Evolutionary conservation across 2,329 filamentous ascomycete species (phyloP).

Genomic region (Cercospora berteroae): DNA sequence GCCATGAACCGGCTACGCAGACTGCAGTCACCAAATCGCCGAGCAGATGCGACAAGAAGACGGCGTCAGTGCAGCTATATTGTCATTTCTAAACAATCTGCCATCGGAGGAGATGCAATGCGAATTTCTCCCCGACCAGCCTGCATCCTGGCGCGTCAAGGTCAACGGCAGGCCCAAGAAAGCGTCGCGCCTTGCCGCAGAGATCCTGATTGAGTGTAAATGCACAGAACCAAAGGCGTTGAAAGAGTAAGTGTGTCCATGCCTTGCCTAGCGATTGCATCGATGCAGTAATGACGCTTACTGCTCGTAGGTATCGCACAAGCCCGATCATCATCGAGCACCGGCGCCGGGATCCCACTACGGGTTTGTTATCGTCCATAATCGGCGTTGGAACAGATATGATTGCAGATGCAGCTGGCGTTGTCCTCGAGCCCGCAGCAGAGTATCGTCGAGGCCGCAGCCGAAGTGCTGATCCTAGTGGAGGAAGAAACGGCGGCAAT

Average conservation of each 20-base stretch:
- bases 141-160: conserved; percentile 66
- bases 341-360: background rate
- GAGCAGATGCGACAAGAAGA: conserved; percentile 59
- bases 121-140: conserved; percentile 60
- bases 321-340: background rate
- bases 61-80: conserved; percentile 66
- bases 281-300: background rate
- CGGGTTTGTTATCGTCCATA: background rate
- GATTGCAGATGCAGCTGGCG: background rate
- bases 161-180: conserved; percentile 42
- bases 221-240: conserved; percentile 43
- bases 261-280: background rate
- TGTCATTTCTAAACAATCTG: conserved; percentile 63
- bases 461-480: background rate
- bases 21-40: conserved; percentile 60
- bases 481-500: background rate
- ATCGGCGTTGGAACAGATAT: background rate
- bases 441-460: background rate
- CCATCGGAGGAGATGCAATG: conserved; percentile 58
- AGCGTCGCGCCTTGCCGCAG: conserved; percentile 63
- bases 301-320: background rate
- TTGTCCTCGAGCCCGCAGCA: background rate
- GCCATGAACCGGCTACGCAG: conserved; percentile 60
- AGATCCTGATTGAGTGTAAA: conserved; percentile 61
- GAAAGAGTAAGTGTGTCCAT: background rate